Percentiles rank a stretch among this genome's conserved stretches.
These are phyloP conservation scores for Cucumis sativus DNA, from an alignment of 306 rosid species.

Conservation along the genomic window Cucumber_9930_V3 NC_026657.2:32673501-32674000, in stretches of 20 bases:
- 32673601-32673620: constrained; percentile 15
- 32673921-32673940: neutral
- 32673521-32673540: neutral
- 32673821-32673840: neutral
- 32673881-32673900: neutral
- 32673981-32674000: neutral
- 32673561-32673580: neutral
- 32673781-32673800: neutral
- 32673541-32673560: neutral
- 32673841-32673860: neutral
- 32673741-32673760: neutral
- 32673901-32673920: neutral
- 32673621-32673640: constrained; percentile 9
- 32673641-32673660: neutral
- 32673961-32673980: too few relatives aligned
- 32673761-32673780: neutral
- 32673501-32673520: neutral
- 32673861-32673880: neutral
- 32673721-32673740: neutral
- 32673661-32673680: neutral
- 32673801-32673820: neutral
- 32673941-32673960: neutral
- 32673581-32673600: neutral
- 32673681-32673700: neutral
- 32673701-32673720: neutral